Conservation (phyloP, 2,329 filamentous ascomycete species). For the Penicillium nordicum region DNA sequence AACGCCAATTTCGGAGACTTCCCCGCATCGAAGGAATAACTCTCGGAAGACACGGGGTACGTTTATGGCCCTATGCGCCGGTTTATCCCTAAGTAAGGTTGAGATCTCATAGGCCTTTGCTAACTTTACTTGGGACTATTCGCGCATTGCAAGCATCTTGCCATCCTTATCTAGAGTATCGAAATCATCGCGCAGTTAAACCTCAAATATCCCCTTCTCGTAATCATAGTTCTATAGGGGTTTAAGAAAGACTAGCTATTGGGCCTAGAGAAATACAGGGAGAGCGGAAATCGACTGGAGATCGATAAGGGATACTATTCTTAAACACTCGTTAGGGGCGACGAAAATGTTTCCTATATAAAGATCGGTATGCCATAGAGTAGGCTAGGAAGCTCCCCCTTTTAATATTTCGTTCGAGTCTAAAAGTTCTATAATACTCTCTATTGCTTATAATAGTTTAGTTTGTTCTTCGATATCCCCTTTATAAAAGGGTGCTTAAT, state of each 20-base stretch:
- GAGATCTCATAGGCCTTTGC: slow-evolving; percentile 33
- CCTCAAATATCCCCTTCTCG: slow-evolving; percentile 13
- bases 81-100: slow-evolving; percentile 21
- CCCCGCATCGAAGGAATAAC: slow-evolving; percentile 33
- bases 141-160: slow-evolving; percentile 12
- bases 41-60: slow-evolving; percentile 31
- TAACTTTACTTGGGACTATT: slow-evolving; percentile 19
- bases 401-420: slow-evolving; percentile 13
- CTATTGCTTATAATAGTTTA: slow-evolving; percentile 12
- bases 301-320: slow-evolving; percentile 27
- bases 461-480: slow-evolving; percentile 13
- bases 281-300: slow-evolving; percentile 25
- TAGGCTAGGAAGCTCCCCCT: slow-evolving; percentile 15
- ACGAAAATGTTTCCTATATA: slow-evolving; percentile 37
- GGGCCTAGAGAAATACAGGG: slow-evolving; percentile 29
- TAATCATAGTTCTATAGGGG: slow-evolving; percentile 24
- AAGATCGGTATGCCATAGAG: slow-evolving; percentile 24
- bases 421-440: slow-evolving; percentile 13
- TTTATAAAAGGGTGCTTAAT: slow-evolving; percentile 1
- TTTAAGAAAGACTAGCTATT: slow-evolving; percentile 26
- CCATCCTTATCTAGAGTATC: slow-evolving; percentile 16
- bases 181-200: slow-evolving; percentile 16
- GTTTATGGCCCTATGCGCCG: slow-evolving; percentile 21
- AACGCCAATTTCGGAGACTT: slow-evolving; percentile 25
- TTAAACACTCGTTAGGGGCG: slow-evolving; percentile 15